These are phyloP conservation scores for Erysimum pusillum DNA, from an alignment of 441 rosid genomes.

Conservation along the genomic window DNA sequence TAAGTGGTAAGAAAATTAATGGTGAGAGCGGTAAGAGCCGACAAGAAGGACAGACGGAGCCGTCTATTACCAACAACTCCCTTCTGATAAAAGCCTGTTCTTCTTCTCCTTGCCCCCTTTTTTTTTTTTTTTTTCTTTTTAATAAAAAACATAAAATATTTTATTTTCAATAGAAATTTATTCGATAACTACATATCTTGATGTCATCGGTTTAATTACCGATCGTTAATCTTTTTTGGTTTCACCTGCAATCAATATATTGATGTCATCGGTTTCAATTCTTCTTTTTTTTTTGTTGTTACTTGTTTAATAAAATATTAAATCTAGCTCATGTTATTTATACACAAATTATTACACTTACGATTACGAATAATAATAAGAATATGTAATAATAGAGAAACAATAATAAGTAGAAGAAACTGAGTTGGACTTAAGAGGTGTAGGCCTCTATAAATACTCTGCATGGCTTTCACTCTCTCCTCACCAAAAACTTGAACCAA, in stretches of 20 bases:
- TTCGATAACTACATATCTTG: no score
- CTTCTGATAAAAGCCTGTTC: constrained; percentile 58
- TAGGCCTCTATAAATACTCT: constrained; percentile 42
- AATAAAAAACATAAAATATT: neutral
- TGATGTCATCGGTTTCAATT: constrained; percentile 9
- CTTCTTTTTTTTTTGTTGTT: no score
- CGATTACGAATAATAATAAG: neutral
- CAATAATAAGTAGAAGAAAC: neutral
- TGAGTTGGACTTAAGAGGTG: neutral
- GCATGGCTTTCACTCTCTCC: constrained; percentile 37
- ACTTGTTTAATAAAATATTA: no score
- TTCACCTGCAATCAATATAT: constrained; percentile 34
- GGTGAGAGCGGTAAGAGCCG: constrained; percentile 45
- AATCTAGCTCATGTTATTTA: no score
- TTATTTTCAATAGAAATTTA: neutral
- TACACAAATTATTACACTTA: neutral
- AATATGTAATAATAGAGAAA: neutral
- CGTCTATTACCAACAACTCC: constrained; percentile 62
- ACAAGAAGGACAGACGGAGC: constrained; percentile 72
- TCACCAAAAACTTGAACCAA: neutral
- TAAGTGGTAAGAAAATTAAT: constrained; percentile 9
- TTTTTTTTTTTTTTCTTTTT: constrained; percentile 5
- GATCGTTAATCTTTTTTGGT: neutral
- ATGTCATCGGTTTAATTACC: neutral
- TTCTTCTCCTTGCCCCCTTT: constrained; percentile 31